Base-by-base conservation (phyloP, 345 rosid genomes). In the Trapa incisa region DNA sequence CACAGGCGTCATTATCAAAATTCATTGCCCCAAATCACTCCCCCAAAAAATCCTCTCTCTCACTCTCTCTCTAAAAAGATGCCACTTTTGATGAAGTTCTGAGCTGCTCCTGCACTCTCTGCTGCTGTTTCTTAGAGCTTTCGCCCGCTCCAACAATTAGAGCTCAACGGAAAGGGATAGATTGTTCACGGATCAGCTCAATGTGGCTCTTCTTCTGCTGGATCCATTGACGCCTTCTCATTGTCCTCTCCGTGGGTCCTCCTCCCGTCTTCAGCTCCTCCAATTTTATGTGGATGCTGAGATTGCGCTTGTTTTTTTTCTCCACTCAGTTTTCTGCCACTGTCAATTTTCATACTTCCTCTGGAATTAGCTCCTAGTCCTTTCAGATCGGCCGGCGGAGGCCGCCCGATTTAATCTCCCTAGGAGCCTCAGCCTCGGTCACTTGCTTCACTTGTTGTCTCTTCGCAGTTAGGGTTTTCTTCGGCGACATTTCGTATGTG, bases 1-100 rank as follows among this genome's bases (percentile, higher is more conserved):
- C 29, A 63, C 17, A 61, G 66, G 63, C 64, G 78, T 78, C 76
- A 70, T 50, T 72, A 69, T 69, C 38, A 47, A 43, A 65, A n/a
- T 57, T 13, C 43, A 67, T 50, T 61, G 66, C 73, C 68, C 64
- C 64, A 65, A 74, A 71, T 65, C 63, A 48, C 6, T 17, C n/a
- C 65, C 6, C 11, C 42, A 41, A 5, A 10, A 15, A 0, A 33
- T 17, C 37, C 74, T 72, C 50, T 37, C 72, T 70, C 60, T 66
- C 62, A 53, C 56, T 62, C 45, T 66, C 68, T 50, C 68, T 67
- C 47, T 58, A 65, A 8, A 60, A 39, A 68, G 52, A 33, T 67
- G 6, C 32, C 63, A 11, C 63, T 9, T 22, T 58, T 58, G 63
- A 35, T 9, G 38, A 5, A 58, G 63, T 35, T 50, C 10, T 9